Conservation (phyloP, 306 rosid species). For the Alnus rubra region DNA sequence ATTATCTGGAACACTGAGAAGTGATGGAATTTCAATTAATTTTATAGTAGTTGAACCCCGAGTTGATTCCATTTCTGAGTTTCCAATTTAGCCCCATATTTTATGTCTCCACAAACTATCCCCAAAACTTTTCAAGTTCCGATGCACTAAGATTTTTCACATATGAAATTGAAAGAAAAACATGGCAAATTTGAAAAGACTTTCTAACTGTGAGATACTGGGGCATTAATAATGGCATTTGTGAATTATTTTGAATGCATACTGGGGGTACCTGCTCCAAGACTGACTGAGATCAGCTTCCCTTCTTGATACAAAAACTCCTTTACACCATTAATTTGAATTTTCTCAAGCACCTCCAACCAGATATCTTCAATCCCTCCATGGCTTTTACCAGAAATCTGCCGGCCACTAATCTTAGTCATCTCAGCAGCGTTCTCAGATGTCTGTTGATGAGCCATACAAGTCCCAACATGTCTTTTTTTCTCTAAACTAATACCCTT, state of each 20-base stretch:
- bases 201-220: neutral
- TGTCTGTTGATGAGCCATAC: conserved; percentile 52
- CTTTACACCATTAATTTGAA: conserved; percentile 62
- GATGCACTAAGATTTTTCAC: neutral
- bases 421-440: conserved; percentile 35
- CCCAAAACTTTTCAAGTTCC: neutral
- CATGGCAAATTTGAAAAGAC: neutral
- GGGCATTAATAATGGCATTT: neutral
- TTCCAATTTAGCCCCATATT: neutral
- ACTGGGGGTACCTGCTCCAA: conserved; percentile 75
- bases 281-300: conserved; percentile 76
- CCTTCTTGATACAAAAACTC: conserved; percentile 84
- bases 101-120: conserved; percentile 5
- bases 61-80: neutral
- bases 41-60: neutral
- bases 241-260: conserved; percentile 18
- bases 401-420: conserved; percentile 48
- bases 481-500: conserved; percentile 54
- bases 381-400: conserved; percentile 42
- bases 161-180: neutral
- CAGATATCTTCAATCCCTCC: conserved; percentile 80
- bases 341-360: conserved; percentile 81
- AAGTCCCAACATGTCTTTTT: conserved; percentile 47
- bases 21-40: neutral
- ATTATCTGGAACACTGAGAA: neutral